phyloP scores from a whole-genome alignment of 176 grass and related monocot genomes.

The Oryza meridionalis region DNA sequence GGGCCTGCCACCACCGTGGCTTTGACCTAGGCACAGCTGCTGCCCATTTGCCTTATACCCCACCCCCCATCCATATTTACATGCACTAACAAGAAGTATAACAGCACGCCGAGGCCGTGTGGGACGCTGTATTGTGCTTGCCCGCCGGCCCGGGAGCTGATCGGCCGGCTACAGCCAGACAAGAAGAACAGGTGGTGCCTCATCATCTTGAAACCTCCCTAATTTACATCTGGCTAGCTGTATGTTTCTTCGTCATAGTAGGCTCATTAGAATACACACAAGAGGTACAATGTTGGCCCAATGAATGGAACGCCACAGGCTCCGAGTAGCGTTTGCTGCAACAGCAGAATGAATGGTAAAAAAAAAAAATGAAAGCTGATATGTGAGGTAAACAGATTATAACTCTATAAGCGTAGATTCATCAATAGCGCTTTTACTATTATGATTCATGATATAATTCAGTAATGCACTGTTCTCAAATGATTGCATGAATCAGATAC shows the following conservation, averaged over 20 bases:
- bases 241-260: slow-evolving; percentile 26
- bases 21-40: slow-evolving; percentile 72
- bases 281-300: slow-evolving; percentile 9
- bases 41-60: slow-evolving; percentile 52
- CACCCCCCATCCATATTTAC: slow-evolving; percentile 62
- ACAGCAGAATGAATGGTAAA: neutral
- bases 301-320: neutral
- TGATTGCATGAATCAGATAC: neutral
- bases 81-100: slow-evolving; percentile 54
- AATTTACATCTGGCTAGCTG: slow-evolving; percentile 29
- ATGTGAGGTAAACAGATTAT: neutral
- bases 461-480: neutral
- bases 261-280: slow-evolving; percentile 2
- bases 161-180: slow-evolving; percentile 25
- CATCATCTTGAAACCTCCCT: slow-evolving; percentile 18
- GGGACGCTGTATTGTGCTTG: slow-evolving; percentile 31
- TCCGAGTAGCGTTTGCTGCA: slow-evolving; percentile 38
- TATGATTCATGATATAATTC: neutral
- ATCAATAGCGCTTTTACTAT: neutral
- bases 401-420: neutral
- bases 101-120: slow-evolving; percentile 36
- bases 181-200: neutral
- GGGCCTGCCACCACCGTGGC: slow-evolving; percentile 76
- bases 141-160: slow-evolving; percentile 24
- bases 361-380: neutral